Evolutionary conservation across 176 grass and related monocot genomes (phyloP), one percentile per base, ranked within the genome.

Genomic region (Leersia perrieri): DNA sequence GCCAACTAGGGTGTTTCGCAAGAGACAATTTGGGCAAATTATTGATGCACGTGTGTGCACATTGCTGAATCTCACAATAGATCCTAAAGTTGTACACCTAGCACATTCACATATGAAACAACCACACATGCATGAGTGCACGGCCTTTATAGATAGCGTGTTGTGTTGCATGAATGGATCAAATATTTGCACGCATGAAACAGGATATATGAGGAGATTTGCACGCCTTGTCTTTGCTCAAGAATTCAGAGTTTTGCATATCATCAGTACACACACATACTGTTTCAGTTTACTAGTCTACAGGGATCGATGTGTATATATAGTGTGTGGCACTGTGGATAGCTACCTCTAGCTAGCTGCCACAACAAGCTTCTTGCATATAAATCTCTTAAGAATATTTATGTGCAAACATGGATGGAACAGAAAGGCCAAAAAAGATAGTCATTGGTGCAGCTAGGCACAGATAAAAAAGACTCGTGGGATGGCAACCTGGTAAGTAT

Each of bases 241-340:
- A 60, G 73, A 35, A 10, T 13, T 13, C 10, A 71, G 68, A 71
- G 13, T 28, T 18, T 22, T 12, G 1, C 16, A 28, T 26, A 12
- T 27, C 3, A 32, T 8, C 38, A 20, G 57, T 28, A 11, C 29
- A 63, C 30, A 2, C 27, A 3, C 55, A 5, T 11, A 12, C 64
- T 58, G 33, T 58, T 58, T 32, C 47, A 47, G 65, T 70, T 80
- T 80, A 70, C 78, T 57, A n/a, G 33, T 34, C 65, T 40, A 58
- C 77, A 55, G n/a, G n/a, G 23, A 16, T 44, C 7, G 0, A 18
- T 1, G 4, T 9, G n/a, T 60, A 3, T n/a, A 5, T 8, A 16
- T 18, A 65, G 5, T 53, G 49, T 53, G 49, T 53, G 20, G 3
- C 20, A 53, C 28, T 65, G 29, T 31, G 14, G 29, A 9, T 68